Evolutionary conservation across 1,284 basidiomycete species (phyloP), one percentile per base, ranked within the genome.

Genomic region (Apiotrichum laibachii): DNA sequence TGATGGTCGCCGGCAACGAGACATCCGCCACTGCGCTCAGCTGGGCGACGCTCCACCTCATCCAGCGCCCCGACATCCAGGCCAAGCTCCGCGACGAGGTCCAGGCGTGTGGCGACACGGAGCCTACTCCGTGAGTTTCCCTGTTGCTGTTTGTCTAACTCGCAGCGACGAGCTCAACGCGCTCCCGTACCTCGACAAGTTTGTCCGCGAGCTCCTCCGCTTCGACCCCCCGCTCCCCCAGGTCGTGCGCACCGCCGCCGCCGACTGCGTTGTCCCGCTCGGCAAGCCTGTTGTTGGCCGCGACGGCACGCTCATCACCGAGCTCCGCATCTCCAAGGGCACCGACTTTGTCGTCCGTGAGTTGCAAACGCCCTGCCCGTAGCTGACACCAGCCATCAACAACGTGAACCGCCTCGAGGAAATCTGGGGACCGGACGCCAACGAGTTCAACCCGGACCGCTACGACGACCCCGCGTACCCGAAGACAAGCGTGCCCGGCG

Each of bases 341-440:
- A 70, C 72, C 10, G 63, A 68, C 5, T 56, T 78, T 50, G 70
- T 78, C 56, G 61, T 79, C 48, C 73, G 76, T 77, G 48, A 56
- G 73, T 68, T 33, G 9, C 21, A 22, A 18, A n/a, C 19, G 26
- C 15, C 1, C 53, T 75, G 71, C 74, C 71, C 18, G 83, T 82
- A 9, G 18, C 43, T 54, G 39, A 55, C 60, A 12, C 1, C 37
- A 60, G 62, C 59, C 4, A 60, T 64, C 50, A 61, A 55, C 54
- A 44, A 53, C 9, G 81, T 88, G 65, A 88, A 91, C 76, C 83
- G 82, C 64, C 81, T 80, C 60, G 68, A 67, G 52, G 78, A 78
- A 35, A 76, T 88, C 49, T 92, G 88, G 85, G 89, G 90, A 4
- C 76, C 80, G 34, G 86, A 90, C 72, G 87, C 86, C n/a, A 72